Conservation (phyloP, 371 early-diverging fungal species). For the Syncephalastrum monosporum region DNA sequence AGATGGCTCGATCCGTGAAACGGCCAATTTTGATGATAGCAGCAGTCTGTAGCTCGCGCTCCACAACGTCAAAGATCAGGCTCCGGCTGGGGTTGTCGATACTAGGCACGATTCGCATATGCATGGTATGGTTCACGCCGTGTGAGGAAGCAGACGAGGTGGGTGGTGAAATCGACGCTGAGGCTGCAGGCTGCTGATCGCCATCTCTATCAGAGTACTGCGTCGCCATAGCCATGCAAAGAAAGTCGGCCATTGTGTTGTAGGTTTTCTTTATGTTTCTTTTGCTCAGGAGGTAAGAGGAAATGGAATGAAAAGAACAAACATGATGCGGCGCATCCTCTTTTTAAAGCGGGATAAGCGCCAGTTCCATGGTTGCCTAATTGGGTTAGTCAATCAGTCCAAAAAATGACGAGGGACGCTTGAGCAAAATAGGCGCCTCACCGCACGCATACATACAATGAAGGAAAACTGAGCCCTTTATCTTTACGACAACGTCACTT, state of each 20-base stretch:
- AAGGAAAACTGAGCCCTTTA: no score
- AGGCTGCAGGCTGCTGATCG: constrained; percentile 2
- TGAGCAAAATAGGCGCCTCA: no score
- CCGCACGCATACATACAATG: no score
- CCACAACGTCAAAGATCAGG: constrained; percentile 77
- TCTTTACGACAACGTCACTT: no score
- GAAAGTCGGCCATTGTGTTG: constrained; percentile 19
- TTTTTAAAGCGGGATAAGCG: no score
- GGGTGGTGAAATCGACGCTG: neutral
- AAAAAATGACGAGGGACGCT: no score
- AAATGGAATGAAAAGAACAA: constrained; percentile 5
- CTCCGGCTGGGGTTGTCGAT: constrained; percentile 66
- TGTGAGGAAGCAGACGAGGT: constrained; percentile 13
- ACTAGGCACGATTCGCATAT: constrained; percentile 75
- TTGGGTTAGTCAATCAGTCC: no score
- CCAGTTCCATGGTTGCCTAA: no score
- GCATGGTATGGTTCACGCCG: constrained; percentile 18
- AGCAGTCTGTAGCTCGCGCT: constrained; percentile 68
- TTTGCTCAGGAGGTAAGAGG: neutral
- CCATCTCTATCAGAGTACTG: constrained; percentile 6
- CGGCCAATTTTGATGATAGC: constrained; percentile 71
- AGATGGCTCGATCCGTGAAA: constrained; percentile 65
- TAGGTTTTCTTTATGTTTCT: neutral
- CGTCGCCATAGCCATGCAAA: constrained; percentile 19
- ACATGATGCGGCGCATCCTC: no score